A percentile compares a stretch with the other conserved stretches of the same genome.
Conservation (phyloP, 2,329 filamentous ascomycete species). For the Lasiodiplodia theobromae region DNA sequence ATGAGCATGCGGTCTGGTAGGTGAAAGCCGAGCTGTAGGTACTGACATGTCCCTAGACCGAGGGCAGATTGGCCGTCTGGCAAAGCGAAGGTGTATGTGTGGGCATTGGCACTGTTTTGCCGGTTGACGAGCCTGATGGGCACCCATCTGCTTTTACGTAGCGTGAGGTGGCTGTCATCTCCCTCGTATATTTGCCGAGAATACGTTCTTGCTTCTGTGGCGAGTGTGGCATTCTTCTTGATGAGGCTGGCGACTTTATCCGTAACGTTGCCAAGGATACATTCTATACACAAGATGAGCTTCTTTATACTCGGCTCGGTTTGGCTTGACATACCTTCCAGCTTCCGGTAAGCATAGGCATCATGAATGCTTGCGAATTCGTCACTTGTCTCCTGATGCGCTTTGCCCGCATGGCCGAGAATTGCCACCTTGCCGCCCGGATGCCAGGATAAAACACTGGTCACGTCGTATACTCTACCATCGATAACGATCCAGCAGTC, state of each 20-base stretch:
- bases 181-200: conserved; percentile 31
- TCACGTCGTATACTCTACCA: conserved; percentile 60
- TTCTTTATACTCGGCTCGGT: not conserved
- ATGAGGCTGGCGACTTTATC: conserved; percentile 58
- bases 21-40: conserved; percentile 62
- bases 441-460: conserved; percentile 57
- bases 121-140: conserved; percentile 52
- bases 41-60: conserved; percentile 60
- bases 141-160: conserved; percentile 57
- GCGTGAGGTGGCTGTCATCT: conserved; percentile 41
- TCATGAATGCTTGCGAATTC: conserved; percentile 61
- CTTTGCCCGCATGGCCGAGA: conserved; percentile 58
- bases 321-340: conserved; percentile 43
- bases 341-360: conserved; percentile 58
- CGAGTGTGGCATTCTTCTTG: conserved; percentile 52
- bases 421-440: conserved; percentile 59
- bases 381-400: conserved; percentile 58
- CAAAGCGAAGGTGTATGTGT: conserved; percentile 56
- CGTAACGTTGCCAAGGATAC: conserved; percentile 57
- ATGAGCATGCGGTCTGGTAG: conserved; percentile 60
- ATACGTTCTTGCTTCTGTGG: conserved; percentile 48
- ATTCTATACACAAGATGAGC: conserved; percentile 48
- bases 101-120: conserved; percentile 52
- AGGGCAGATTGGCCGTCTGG: conserved; percentile 51
- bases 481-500: conserved; percentile 64